A percentile compares a stretch with the other conserved stretches of the same genome.
Evolutionary conservation across 164 flowering plant genomes (phyloP).

Genomic region (Tetracentron sinense): DNA sequence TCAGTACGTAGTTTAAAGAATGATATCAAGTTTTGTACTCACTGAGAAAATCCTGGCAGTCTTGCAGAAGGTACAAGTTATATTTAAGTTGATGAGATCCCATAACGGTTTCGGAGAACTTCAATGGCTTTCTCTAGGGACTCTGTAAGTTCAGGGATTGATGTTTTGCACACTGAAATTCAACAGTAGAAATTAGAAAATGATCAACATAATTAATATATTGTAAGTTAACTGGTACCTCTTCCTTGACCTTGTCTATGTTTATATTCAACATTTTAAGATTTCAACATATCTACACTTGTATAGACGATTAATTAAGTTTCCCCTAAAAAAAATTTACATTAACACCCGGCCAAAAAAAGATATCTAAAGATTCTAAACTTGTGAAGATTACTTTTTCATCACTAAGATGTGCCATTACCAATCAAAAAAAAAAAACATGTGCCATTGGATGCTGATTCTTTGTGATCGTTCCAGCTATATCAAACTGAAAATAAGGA

Average conservation of each 20-base stretch:
- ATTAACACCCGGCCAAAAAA: too few species aligned
- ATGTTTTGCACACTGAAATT: conserved; percentile 53
- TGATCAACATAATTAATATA: not conserved
- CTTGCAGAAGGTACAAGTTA: not conserved
- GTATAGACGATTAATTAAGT: not conserved
- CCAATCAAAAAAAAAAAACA: too few species aligned
- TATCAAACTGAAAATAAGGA: too few species aligned
- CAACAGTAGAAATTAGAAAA: not conserved
- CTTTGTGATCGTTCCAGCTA: too few species aligned
- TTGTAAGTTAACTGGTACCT: not conserved
- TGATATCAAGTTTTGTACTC: not conserved
- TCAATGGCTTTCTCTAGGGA: conserved; percentile 58
- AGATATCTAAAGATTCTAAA: too few species aligned
- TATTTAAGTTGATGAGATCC: conserved; percentile 32
- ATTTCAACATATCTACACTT: not conserved
- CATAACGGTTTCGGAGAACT: conserved; percentile 50
- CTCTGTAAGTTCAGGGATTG: conserved; percentile 58
- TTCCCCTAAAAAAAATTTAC: too few species aligned
- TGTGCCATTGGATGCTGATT: too few species aligned
- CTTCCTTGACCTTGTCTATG: too few species aligned
- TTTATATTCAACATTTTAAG: too few species aligned
- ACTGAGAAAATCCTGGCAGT: not conserved
- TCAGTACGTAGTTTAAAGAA: not conserved
- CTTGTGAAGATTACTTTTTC: too few species aligned
- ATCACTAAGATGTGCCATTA: too few species aligned